Percentiles rank a stretch among this genome's conserved stretches.
These are phyloP conservation scores for Fraxinus anomala DNA, from an alignment of 257 asterid species.

Conservation along the genomic window DNA sequence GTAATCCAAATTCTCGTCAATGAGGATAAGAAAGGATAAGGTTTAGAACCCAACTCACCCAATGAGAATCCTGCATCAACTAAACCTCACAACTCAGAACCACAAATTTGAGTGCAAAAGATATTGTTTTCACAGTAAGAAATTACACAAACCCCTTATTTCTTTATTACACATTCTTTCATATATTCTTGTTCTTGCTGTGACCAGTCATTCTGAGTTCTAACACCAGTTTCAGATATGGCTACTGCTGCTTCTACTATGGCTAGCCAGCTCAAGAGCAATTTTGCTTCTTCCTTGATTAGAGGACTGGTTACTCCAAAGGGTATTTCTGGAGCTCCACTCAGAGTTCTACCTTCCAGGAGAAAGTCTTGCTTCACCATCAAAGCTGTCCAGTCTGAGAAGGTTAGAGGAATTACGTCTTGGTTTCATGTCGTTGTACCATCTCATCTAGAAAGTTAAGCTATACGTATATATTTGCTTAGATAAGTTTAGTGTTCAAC, in stretches of 20 bases:
- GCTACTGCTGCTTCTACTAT: constrained; percentile 79
- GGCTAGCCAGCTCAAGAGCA: constrained; percentile 81
- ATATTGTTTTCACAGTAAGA: constrained; percentile 34
- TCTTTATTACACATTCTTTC: constrained; percentile 19
- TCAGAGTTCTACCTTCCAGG: constrained; percentile 56
- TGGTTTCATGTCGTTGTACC: background rate
- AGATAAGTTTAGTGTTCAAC: background rate
- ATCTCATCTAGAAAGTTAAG: background rate
- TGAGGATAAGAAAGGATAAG: constrained; percentile 70
- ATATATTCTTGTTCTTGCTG: constrained; percentile 19
- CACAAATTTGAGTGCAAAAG: constrained; percentile 55
- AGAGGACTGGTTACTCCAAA: constrained; percentile 59
- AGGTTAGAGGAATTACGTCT: constrained; percentile 43
- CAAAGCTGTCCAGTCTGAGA: constrained; percentile 76
- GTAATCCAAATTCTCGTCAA: constrained; percentile 14
- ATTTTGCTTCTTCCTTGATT: constrained; percentile 54
- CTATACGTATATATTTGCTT: background rate
- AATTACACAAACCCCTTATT: constrained; percentile 7
- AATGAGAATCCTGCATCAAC: constrained; percentile 39
- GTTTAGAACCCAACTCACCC: constrained; percentile 30
- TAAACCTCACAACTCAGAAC: constrained; percentile 34
- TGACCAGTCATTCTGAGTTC: constrained; percentile 8
- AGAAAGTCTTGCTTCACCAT: constrained; percentile 65
- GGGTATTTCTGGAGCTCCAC: constrained; percentile 81
- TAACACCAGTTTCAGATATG: constrained; percentile 36